Conservation (phyloP, 108 stramenopile genomes). For the Stephanodiscus triporus region DNA sequence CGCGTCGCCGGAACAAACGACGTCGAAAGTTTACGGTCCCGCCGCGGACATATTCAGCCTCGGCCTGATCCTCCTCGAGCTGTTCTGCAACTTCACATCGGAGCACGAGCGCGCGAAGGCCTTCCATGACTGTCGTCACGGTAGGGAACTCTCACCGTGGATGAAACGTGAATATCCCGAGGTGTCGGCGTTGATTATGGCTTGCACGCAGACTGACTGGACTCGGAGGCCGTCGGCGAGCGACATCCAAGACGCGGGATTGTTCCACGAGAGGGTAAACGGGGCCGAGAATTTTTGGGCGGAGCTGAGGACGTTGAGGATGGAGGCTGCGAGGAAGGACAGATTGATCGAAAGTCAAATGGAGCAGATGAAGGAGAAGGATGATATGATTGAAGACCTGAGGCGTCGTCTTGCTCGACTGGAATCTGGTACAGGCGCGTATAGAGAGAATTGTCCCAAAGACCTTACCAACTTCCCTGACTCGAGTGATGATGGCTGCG, state of each 20-base stretch:
- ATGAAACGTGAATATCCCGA: slow-evolving; percentile 58
- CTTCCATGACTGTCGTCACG: slow-evolving; percentile 69
- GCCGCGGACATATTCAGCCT: slow-evolving; percentile 93
- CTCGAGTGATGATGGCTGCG: slow-evolving; percentile 34
- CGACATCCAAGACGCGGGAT: slow-evolving; percentile 39
- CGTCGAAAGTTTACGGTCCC: slow-evolving; percentile 73
- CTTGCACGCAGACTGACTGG: slow-evolving; percentile 67
- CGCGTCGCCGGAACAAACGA: slow-evolving; percentile 92
- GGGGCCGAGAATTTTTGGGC: slow-evolving; percentile 35
- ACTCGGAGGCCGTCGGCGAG: slow-evolving; percentile 64
- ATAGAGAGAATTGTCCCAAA: slow-evolving; percentile 1
- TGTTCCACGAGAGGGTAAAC: slow-evolving; percentile 39
- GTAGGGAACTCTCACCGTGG: slow-evolving; percentile 53
- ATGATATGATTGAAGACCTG: slow-evolving; percentile 39
- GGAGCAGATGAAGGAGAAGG: slow-evolving; percentile 50
- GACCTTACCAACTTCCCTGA: slow-evolving; percentile 1
- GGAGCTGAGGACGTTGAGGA: slow-evolving; percentile 38
- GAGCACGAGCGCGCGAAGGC: slow-evolving; percentile 85
- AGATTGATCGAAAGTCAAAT: slow-evolving; percentile 33
- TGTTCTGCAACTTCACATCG: slow-evolving; percentile 87
- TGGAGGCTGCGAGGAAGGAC: slow-evolving; percentile 36
- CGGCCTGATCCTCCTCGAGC: slow-evolving; percentile 93
- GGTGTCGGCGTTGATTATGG: slow-evolving; percentile 57
- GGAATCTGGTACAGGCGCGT: neutral
- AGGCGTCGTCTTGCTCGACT: slow-evolving; percentile 21